phyloP scores from a whole-genome alignment of 2,329 filamentous ascomycete species.

The Colletotrichum spinosum region DNA sequence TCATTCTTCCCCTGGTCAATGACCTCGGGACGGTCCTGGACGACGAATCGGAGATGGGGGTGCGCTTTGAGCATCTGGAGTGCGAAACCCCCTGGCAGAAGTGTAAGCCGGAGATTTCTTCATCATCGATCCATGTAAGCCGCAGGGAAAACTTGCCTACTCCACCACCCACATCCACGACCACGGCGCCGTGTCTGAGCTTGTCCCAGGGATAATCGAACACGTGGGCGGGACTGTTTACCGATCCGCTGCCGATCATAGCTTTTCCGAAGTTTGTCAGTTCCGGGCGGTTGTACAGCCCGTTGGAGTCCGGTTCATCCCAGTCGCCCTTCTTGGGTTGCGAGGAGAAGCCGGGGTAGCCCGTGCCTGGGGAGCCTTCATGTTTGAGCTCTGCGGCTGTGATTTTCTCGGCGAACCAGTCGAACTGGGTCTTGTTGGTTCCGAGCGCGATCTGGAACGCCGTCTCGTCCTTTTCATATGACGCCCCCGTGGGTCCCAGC shows the following conservation, averaged over 20 bases:
- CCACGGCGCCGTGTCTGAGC: conserved; percentile 3
- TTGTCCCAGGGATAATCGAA: conserved; percentile 3
- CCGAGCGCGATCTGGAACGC: conserved; percentile 47
- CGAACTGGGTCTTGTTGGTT: conserved; percentile 46
- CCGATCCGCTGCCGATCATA: conserved; percentile 8
- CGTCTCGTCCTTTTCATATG: conserved; percentile 46
- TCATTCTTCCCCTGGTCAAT: conserved; percentile 41
- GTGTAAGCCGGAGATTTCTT: neutral
- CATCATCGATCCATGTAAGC: neutral
- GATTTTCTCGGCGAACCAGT: conserved; percentile 47
- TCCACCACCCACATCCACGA: conserved; percentile 9
- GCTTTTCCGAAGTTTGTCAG: conserved; percentile 8
- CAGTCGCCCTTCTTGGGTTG: neutral
- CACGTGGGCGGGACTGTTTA: conserved; percentile 3
- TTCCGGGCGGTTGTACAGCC: conserved; percentile 1
- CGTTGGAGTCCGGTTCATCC: neutral
- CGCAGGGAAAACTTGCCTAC: neutral
- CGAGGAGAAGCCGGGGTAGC: conserved; percentile 10
- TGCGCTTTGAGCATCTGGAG: conserved; percentile 44
- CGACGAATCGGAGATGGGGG: conserved; percentile 47
- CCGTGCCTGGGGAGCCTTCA: neutral
- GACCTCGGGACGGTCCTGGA: conserved; percentile 49
- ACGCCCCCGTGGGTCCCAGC: conserved; percentile 40
- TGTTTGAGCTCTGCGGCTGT: conserved; percentile 3
- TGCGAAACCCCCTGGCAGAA: conserved; percentile 43